Percentiles rank a stretch among this genome's conserved stretches.
Conservation (phyloP, 495 filamentous ascomycete genomes). For the Hypomontagnella monticulosa region DNA sequence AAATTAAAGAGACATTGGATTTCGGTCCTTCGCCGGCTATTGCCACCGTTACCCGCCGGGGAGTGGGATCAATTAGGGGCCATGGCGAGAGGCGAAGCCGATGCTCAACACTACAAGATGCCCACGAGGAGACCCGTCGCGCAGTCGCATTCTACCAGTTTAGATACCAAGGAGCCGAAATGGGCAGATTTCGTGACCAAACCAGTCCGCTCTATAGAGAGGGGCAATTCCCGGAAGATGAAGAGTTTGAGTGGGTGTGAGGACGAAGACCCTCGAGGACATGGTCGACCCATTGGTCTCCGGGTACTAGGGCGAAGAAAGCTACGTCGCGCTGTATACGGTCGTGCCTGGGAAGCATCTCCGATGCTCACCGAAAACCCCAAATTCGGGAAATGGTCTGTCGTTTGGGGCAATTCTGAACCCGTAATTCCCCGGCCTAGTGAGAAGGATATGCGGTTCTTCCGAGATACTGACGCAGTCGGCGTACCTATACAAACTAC, state of each 20-base stretch:
- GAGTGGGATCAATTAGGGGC: constrained; percentile 72
- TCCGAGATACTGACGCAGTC: constrained; percentile 38
- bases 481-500: constrained; percentile 10
- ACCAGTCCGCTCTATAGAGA: constrained; percentile 38
- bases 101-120: constrained; percentile 43
- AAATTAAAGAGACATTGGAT: constrained; percentile 70
- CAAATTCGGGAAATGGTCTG: constrained; percentile 32
- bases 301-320: constrained; percentile 32
- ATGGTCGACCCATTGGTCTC: constrained; percentile 43
- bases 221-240: constrained; percentile 32
- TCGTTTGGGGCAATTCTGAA: constrained; percentile 49
- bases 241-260: constrained; percentile 51
- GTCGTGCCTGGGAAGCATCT: constrained; percentile 48
- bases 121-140: constrained; percentile 45
- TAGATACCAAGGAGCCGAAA: neutral
- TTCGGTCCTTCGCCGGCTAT: constrained; percentile 59
- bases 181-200: constrained; percentile 41
- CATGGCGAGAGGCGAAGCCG: constrained; percentile 66
- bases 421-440: constrained; percentile 25
- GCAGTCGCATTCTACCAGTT: neutral
- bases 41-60: constrained; percentile 75
- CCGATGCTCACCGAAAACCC: constrained; percentile 44
- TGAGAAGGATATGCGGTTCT: constrained; percentile 39
- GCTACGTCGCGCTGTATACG: constrained; percentile 46
- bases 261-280: constrained; percentile 48